Conservation (phyloP, 2,329 filamentous ascomycete genomes). For the Cytospora piceicola region DNA sequence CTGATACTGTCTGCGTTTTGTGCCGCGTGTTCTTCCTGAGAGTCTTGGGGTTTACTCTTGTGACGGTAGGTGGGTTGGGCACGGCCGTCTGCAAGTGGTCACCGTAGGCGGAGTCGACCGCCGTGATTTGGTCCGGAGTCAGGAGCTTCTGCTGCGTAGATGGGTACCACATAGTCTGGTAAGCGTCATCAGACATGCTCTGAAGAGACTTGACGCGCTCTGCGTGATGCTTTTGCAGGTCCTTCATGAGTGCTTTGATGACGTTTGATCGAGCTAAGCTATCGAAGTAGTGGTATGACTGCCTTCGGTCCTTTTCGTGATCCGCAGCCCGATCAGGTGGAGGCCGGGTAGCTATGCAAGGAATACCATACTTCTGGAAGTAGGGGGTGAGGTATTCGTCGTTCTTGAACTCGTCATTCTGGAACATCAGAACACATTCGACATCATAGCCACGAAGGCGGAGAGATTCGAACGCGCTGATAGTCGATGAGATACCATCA, state of each 20-base stretch:
- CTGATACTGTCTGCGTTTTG: too few species aligned
- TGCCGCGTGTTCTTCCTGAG: constrained; percentile 27
- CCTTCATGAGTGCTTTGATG: constrained; percentile 4
- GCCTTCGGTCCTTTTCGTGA: constrained; percentile 47
- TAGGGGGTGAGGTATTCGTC: constrained; percentile 69
- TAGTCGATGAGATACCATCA: constrained; percentile 79
- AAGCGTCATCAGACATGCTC: constrained; percentile 63
- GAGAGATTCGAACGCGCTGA: constrained; percentile 79
- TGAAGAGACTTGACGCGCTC: constrained; percentile 62
- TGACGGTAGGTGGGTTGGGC: background rate
- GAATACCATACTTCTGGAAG: constrained; percentile 65
- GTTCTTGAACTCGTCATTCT: constrained; percentile 68
- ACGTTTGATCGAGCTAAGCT: background rate
- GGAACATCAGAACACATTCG: constrained; percentile 70
- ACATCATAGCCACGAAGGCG: constrained; percentile 79
- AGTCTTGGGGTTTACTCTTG: background rate
- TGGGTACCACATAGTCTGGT: constrained; percentile 77
- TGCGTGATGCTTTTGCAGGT: constrained; percentile 29
- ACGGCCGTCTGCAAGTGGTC: constrained; percentile 72
- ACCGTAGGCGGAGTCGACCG: constrained; percentile 79
- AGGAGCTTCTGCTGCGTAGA: constrained; percentile 79
- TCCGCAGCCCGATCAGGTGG: constrained; percentile 58
- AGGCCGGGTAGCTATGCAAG: constrained; percentile 58
- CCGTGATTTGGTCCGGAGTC: constrained; percentile 64
- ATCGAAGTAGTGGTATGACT: constrained; percentile 4